Base-by-base conservation (phyloP, 257 asterid species). In the Penstemon eatonii region DNA sequence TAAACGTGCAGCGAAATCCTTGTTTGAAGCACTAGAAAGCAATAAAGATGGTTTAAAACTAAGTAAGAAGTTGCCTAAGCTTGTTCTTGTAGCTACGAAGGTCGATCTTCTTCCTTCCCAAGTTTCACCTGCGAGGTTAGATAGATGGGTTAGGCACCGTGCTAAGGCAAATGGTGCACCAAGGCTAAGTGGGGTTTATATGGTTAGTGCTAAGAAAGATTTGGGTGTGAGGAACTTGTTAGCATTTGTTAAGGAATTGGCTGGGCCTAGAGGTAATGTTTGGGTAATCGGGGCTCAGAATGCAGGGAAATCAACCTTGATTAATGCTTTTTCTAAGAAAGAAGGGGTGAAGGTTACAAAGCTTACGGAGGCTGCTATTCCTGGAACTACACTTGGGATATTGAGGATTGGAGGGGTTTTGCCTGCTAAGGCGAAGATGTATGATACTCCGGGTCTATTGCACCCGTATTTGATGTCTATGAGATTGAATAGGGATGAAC, bases 241-340 rank as follows among this genome's bases (percentile, higher is more conserved):
- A 61, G 82, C 82, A 13, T 93, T 88, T 70, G 60, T 90, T 62
- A 87, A 90, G 82, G 94, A 77, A 8, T 81, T 74, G 79, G 92
- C 96, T 41, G 98, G 98, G 51, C 98, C 98, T 36, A 81, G 98
- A 57, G 98, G 98, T 54, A 86, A 93, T 56, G 98, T 90, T 67
- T 93, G 98, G 98, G 94, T 93, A 64, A 81, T 93, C 39, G 97
- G 98, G 76, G 93, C 98, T 64, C 98, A 90, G 76, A 93, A 93
- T 75, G 97, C 95, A 6, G 98, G 98, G 49, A 93, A 87, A 60
- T 93, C 98, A 0, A 90, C 98, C 5, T 69, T 93, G 82, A 93
- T 93, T 66, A 93, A 93, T 72, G 94, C 95, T 8, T 85, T 93
- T 78, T 80, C 95, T 18, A 93, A 82, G 73, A 93, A 93, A 71